Percentiles rank a stretch among this genome's conserved stretches.
Evolutionary conservation across 768 basidiomycete genomes (phyloP).

Genomic region (Porphyrellus cyaneotinctus): DNA sequence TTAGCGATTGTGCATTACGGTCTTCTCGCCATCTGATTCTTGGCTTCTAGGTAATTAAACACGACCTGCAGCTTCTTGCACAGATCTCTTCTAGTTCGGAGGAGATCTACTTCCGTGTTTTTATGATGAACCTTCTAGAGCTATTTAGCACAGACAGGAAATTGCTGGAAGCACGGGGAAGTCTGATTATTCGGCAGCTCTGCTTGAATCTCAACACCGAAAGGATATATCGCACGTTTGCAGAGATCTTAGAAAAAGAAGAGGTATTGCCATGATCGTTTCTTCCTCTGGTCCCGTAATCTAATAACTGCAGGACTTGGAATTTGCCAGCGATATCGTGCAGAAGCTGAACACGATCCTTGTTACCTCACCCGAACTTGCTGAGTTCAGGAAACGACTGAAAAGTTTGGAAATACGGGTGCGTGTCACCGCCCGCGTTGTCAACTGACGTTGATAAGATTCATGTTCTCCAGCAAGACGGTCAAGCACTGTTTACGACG

Average conservation of each 20-base stretch:
- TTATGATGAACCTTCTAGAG: conserved; percentile 93
- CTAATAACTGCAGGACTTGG: conserved; percentile 65
- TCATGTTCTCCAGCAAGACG: conserved; percentile 65
- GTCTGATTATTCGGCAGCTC: conserved; percentile 91
- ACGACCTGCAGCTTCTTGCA: conserved; percentile 91
- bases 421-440: conserved; percentile 21
- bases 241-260: conserved; percentile 97
- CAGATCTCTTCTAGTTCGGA: conserved; percentile 96
- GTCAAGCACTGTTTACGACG: conserved; percentile 90
- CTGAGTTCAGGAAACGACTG: conserved; percentile 87
- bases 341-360: conserved; percentile 96
- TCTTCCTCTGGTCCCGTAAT: background rate
- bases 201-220: conserved; percentile 94
- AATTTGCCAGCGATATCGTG: conserved; percentile 96
- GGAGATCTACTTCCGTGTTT: conserved; percentile 91
- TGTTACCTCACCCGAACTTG: conserved; percentile 93
- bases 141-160: conserved; percentile 93
- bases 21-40: background rate
- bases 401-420: conserved; percentile 94
- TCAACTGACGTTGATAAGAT: conserved; percentile 1
- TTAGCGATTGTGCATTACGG: conserved; percentile 6
- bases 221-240: conserved; percentile 91
- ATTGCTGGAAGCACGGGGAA: conserved; percentile 86
- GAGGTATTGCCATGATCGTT: conserved; percentile 53
- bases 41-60: conserved; percentile 76